phyloP scores from a whole-genome alignment of 2,329 filamentous ascomycete genomes.

The Aspergillus latus region DNA sequence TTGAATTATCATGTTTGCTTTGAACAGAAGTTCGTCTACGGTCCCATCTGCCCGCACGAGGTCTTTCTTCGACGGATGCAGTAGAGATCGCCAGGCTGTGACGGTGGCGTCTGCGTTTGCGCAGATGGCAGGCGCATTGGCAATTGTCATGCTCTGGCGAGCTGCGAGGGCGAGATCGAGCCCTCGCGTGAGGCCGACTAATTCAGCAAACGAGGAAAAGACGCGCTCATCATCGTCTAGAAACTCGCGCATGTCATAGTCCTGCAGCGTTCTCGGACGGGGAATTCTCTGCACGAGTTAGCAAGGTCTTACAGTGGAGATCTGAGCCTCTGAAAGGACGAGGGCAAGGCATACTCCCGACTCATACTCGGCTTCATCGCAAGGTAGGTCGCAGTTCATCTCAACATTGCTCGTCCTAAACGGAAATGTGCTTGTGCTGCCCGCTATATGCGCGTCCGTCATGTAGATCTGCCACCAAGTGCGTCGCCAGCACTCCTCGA shows the following conservation, averaged over 20 bases:
- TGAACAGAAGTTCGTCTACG: conserved; percentile 66
- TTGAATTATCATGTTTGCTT: conserved; percentile 72
- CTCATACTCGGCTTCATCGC: conserved; percentile 29
- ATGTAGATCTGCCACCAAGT: conserved; percentile 53
- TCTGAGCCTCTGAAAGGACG: not conserved
- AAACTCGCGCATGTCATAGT: conserved; percentile 35
- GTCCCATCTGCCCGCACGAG: conserved; percentile 56
- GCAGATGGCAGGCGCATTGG: conserved; percentile 22
- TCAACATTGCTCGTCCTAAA: conserved; percentile 24
- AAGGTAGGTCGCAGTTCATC: conserved; percentile 28
- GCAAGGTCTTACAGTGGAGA: not conserved
- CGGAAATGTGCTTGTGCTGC: conserved; percentile 41
- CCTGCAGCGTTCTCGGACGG: conserved; percentile 25
- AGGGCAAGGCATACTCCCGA: conserved; percentile 19
- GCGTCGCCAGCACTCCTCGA: conserved; percentile 47
- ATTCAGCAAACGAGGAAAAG: conserved; percentile 34
- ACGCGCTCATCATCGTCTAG: conserved; percentile 16
- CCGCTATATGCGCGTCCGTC: conserved; percentile 77
- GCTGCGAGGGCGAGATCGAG: conserved; percentile 26
- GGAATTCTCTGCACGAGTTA: conserved; percentile 25
- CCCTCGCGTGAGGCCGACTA: conserved; percentile 26
- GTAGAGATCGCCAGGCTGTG: conserved; percentile 40
- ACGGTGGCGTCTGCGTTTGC: conserved; percentile 34
- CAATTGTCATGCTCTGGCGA: conserved; percentile 14
- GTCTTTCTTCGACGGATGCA: conserved; percentile 34